Base-by-base conservation (phyloP, 2,329 filamentous ascomycete species). In the Helicocarpus griseus region DNA sequence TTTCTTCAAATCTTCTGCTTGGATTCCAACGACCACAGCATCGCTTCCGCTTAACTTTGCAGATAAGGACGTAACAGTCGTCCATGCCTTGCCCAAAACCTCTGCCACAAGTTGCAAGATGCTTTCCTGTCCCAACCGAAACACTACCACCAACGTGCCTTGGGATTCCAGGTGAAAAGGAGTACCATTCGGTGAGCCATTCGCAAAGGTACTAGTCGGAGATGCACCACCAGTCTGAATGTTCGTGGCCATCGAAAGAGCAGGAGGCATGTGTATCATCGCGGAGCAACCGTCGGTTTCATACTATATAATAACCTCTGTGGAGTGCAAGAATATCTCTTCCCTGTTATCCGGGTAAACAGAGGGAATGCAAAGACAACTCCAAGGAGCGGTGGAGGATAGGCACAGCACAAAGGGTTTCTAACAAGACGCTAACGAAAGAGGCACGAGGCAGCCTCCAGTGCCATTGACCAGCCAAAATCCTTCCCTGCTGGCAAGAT, bases 81-180 rank as follows among this genome's bases (percentile, higher is more conserved):
- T 78, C 69, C 79, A 84, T 19, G 83, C 79, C 64, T 89, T 87
- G 13, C 88, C 87, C 39, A 93, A 70, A 6, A 91, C 83, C 61
- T 91, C 86, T 24, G 87, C 87, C 59, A 90, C 86, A 31, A 87
- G 73, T 21, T 80, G 79, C 26, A 90, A 81, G 56, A 93, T 87
- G 38, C 78, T 77, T 54, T 90, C 84, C 65, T 91, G 86, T 17
- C 80, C 83, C 21, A 74, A 74, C 9, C 84, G 82, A 65, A 85
- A 88, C 17, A 91, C 69, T 54, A 93, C 81, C 31, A 82, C 77
- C 26, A 81, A 79, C 46, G 66, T 64, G 17, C 36, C 59, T 55
- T 8, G 61, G n/a, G 45, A 26, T 8, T 45, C 41, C 41, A 26
- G 8, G 24, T 45, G 24, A 4, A 24, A 28, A 17, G 24, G 22